phyloP scores from a whole-genome alignment of 2,329 filamentous ascomycete species.

The Sporothrix protearum region DNA sequence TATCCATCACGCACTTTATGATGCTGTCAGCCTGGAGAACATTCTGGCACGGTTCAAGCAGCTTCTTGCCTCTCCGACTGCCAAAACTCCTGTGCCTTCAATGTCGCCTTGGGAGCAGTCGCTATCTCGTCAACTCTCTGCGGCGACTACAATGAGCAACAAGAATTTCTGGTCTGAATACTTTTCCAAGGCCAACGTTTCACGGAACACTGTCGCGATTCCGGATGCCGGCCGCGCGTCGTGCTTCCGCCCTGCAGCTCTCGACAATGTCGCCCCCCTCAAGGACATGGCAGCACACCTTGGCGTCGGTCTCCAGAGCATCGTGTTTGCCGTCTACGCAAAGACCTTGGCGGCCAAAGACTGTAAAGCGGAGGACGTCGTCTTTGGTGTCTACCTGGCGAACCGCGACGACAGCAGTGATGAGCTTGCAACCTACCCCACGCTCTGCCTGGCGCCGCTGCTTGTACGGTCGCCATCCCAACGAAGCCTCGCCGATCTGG shows the following conservation, averaged over 20 bases:
- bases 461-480: slow-evolving; percentile 44
- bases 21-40: slow-evolving; percentile 70
- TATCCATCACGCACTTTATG: slow-evolving; percentile 86
- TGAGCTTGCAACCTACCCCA: slow-evolving; percentile 56
- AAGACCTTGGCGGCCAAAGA: slow-evolving; percentile 32
- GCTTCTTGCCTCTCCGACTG: slow-evolving; percentile 26
- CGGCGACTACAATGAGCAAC: slow-evolving; percentile 13
- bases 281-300: slow-evolving; percentile 39
- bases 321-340: slow-evolving; percentile 72
- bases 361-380: slow-evolving; percentile 41
- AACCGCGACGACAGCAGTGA: slow-evolving; percentile 56
- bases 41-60: slow-evolving; percentile 49
- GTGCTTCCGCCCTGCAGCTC: slow-evolving; percentile 44
- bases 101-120: slow-evolving; percentile 32
- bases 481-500: slow-evolving; percentile 46
- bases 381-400: slow-evolving; percentile 79
- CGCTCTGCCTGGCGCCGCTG: slow-evolving; percentile 74
- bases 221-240: neutral
- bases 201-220: too few relatives aligned
- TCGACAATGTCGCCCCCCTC: slow-evolving; percentile 42
- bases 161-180: slow-evolving; percentile 45
- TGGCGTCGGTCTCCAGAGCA: slow-evolving; percentile 66
- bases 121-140: slow-evolving; percentile 23
- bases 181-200: slow-evolving; percentile 31
- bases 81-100: too few relatives aligned